Evolutionary conservation across 1,284 basidiomycete species (phyloP).

Genomic region (Malassezia caprae): DNA sequence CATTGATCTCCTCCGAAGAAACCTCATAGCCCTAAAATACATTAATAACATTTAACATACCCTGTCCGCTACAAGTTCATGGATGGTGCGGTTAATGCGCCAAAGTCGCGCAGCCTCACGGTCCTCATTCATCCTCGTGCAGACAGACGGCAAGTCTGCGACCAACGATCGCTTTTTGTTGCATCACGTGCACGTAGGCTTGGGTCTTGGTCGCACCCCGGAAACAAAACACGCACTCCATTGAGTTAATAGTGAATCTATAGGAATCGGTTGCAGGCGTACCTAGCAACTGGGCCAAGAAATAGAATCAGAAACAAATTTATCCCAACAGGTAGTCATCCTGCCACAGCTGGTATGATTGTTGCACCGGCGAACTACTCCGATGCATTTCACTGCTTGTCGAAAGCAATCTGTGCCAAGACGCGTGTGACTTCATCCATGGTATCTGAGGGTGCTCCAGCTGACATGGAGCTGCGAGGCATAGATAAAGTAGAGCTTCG

Average conservation of each 20-base stretch:
- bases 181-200: constrained; percentile 8
- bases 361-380: neutral
- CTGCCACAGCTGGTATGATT: neutral
- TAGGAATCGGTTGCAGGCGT: neutral
- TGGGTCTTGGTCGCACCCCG: neutral
- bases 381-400: constrained; percentile 19
- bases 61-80: constrained; percentile 81
- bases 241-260: neutral
- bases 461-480: neutral
- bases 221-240: neutral
- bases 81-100: constrained; percentile 91
- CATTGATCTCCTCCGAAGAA: constrained; percentile 76
- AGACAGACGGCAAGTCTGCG: neutral
- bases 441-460: constrained; percentile 19
- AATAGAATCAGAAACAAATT: neutral
- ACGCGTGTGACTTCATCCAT: constrained; percentile 45
- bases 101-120: constrained; percentile 62
- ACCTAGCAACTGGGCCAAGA: neutral
- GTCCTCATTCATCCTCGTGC: constrained; percentile 46
- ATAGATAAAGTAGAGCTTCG: constrained; percentile 1
- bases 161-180: neutral
- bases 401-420: constrained; percentile 39
- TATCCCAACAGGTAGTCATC: neutral
- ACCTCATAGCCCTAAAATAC: constrained; percentile 62
- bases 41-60: constrained; percentile 13